These are phyloP conservation scores for Penicillium oxalicum DNA, from an alignment of 2,329 filamentous ascomycete species.

Conservation along the genomic window DNA sequence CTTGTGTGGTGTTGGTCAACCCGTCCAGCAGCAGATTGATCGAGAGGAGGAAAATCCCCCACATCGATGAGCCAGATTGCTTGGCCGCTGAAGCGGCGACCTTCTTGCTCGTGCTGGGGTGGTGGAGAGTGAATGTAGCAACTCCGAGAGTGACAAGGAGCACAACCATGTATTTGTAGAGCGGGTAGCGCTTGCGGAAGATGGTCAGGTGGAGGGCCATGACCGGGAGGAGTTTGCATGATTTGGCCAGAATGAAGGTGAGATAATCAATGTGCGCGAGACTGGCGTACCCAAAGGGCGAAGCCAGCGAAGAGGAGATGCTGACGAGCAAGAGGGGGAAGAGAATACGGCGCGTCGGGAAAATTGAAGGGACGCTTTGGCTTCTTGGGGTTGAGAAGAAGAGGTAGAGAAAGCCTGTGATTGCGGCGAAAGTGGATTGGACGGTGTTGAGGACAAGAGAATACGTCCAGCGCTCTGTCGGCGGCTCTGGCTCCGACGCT, in stretches of 20 bases:
- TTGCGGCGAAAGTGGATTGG: slow-evolving; percentile 81
- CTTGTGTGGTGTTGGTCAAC: slow-evolving; percentile 92
- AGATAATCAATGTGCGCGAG: slow-evolving; percentile 96
- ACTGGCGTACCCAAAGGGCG: slow-evolving; percentile 91
- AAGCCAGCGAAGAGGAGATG: slow-evolving; percentile 78
- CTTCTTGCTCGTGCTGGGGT: slow-evolving; percentile 56
- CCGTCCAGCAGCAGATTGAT: slow-evolving; percentile 95
- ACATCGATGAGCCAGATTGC: slow-evolving; percentile 60
- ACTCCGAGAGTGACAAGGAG: slow-evolving; percentile 86
- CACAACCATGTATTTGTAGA: slow-evolving; percentile 96
- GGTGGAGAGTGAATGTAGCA: slow-evolving; percentile 88
- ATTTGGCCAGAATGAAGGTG: slow-evolving; percentile 94
- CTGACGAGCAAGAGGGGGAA: slow-evolving; percentile 77
- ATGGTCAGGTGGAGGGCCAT: slow-evolving; percentile 94
- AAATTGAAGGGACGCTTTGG: slow-evolving; percentile 50
- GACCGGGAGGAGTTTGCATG: slow-evolving; percentile 96
- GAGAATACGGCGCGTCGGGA: slow-evolving; percentile 70
- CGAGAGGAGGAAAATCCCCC: slow-evolving; percentile 70
- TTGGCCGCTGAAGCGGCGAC: slow-evolving; percentile 42
- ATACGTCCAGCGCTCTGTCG: slow-evolving; percentile 74
- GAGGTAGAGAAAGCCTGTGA: slow-evolving; percentile 77
- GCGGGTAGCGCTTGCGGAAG: slow-evolving; percentile 80
- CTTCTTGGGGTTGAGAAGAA: slow-evolving; percentile 55
- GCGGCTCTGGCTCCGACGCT: slow-evolving; percentile 30
- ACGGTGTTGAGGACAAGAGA: slow-evolving; percentile 95